A percentile compares a stretch with the other conserved stretches of the same genome.
phyloP scores from a whole-genome alignment of 2,329 filamentous ascomycete species.

The Colletotrichum cordylinicola region DNA sequence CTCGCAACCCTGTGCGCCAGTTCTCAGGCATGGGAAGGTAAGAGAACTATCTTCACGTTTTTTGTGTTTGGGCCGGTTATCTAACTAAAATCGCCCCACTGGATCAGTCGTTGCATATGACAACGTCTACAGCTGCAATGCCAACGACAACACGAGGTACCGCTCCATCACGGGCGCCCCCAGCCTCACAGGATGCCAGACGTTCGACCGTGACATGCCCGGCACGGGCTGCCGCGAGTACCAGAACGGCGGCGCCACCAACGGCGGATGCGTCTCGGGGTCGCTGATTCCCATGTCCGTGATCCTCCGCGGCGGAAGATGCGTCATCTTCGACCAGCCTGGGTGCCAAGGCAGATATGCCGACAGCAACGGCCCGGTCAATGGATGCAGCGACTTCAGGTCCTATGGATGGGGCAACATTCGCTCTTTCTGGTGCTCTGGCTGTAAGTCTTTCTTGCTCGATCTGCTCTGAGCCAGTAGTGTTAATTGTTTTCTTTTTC shows the following conservation, averaged over 20 bases:
- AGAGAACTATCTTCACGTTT: background rate
- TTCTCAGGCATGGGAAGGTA: background rate
- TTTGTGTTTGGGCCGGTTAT: background rate
- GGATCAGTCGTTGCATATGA: background rate
- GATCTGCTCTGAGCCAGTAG: fast-evolving
- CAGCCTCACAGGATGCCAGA: background rate
- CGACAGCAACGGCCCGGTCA: background rate
- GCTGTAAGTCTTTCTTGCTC: background rate
- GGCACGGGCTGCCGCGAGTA: background rate
- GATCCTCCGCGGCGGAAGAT: background rate
- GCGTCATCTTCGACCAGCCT: background rate
- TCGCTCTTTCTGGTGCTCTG: background rate
- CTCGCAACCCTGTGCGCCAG: background rate
- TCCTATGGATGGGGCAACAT: background rate
- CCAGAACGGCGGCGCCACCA: background rate
- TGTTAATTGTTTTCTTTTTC: background rate
- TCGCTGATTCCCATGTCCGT: background rate
- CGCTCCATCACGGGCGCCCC: background rate
- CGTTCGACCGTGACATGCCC: background rate
- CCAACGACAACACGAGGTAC: background rate
- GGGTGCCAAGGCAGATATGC: background rate
- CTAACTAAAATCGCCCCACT: background rate
- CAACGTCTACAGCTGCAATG: background rate
- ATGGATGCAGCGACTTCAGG: background rate
- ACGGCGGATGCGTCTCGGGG: background rate